phyloP scores from a whole-genome alignment of 805 yeast genomes.

The Starmerella apicola region DNA sequence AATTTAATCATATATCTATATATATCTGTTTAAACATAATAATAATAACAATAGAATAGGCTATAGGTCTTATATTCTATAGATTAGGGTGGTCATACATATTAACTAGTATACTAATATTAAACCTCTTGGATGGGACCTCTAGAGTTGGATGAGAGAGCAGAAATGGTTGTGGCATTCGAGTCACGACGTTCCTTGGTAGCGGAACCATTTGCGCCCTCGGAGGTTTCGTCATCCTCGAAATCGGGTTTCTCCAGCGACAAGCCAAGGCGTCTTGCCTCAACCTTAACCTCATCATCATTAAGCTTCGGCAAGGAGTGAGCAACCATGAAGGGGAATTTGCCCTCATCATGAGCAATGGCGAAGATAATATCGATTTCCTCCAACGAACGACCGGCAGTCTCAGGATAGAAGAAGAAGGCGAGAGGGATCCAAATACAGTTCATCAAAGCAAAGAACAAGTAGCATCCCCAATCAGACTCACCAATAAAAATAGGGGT shows the following conservation, averaged over 20 bases:
- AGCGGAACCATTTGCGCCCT: slow-evolving; percentile 1
- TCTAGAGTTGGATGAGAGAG: too few relatives aligned
- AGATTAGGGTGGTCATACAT: too few relatives aligned
- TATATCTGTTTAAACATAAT: too few relatives aligned
- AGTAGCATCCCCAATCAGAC: slow-evolving; percentile 49
- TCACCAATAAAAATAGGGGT: slow-evolving; percentile 42
- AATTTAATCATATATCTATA: too few relatives aligned
- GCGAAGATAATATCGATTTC: slow-evolving; percentile 60
- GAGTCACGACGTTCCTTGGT: slow-evolving; percentile 6
- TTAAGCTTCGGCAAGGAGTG: slow-evolving; percentile 46
- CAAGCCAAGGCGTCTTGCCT: slow-evolving; percentile 47
- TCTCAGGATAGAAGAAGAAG: slow-evolving; percentile 62
- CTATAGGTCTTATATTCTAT: too few relatives aligned
- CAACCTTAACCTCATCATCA: slow-evolving; percentile 46
- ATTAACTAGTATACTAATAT: too few relatives aligned
- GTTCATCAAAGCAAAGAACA: slow-evolving; percentile 57
- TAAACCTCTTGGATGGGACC: too few relatives aligned
- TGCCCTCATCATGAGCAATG: slow-evolving; percentile 45
- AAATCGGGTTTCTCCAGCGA: slow-evolving; percentile 16
- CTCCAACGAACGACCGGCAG: slow-evolving; percentile 63
- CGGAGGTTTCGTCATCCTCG: slow-evolving; percentile 5
- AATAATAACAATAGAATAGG: too few relatives aligned
- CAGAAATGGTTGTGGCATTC: slow-evolving; percentile 9
- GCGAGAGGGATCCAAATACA: slow-evolving; percentile 47
- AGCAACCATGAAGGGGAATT: slow-evolving; percentile 53